phyloP scores from a whole-genome alignment of 208 protist genomes.

The Crithidia brevicula region DNA sequence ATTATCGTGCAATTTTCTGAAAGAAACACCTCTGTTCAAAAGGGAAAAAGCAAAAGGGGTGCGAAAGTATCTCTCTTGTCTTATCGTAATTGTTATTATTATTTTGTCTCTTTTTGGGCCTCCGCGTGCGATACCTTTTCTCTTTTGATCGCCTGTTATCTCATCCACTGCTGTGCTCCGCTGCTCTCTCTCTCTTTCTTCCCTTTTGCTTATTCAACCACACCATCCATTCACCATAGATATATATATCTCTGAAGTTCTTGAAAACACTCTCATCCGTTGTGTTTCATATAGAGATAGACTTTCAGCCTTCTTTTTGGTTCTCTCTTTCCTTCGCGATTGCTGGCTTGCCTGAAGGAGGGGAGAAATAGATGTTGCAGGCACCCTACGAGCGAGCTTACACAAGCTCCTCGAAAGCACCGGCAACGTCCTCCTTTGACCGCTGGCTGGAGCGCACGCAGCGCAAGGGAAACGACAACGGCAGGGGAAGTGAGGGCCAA shows the following conservation, averaged over 20 bases:
- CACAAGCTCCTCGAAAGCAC: not conserved
- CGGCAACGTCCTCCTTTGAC: conserved; percentile 7
- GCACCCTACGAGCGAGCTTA: not conserved
- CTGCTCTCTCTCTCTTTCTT: not conserved
- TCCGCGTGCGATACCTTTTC: not conserved
- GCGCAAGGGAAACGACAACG: not conserved
- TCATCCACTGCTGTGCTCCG: not conserved
- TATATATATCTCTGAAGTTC: not conserved
- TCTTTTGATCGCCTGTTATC: too few species aligned
- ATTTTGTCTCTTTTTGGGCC: too few species aligned
- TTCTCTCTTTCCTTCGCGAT: conserved; percentile 8
- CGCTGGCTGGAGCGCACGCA: conserved; percentile 17
- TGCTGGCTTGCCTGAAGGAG: not conserved
- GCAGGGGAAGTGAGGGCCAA: too few species aligned
- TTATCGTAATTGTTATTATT: too few species aligned
- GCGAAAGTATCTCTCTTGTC: too few species aligned
- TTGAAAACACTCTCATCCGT: too few species aligned
- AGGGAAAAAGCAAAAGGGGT: too few species aligned
- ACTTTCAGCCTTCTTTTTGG: conserved; percentile 1
- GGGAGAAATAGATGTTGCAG: conserved; percentile 10
- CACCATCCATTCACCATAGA: too few species aligned
- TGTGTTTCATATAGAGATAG: too few species aligned
- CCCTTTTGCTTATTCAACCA: not conserved
- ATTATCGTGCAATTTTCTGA: too few species aligned
- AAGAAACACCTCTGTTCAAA: too few species aligned